Conservation (phyloP, 106 monocot genomes). For the Phalaenopsis aphrodite region DNA sequence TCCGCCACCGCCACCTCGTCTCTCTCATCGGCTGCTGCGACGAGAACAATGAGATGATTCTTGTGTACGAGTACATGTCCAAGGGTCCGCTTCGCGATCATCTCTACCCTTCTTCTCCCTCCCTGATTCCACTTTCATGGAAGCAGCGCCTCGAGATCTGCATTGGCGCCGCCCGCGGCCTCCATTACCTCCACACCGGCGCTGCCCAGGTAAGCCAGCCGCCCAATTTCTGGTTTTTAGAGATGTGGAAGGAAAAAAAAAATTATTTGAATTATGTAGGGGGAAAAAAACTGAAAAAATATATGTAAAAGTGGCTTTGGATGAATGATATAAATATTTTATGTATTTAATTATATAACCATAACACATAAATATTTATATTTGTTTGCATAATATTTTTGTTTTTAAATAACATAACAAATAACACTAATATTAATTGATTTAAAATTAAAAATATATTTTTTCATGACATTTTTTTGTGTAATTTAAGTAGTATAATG, state of each 20-base stretch:
- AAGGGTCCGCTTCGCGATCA: conserved; percentile 50
- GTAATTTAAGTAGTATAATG: too few relatives aligned
- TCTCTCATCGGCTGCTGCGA: conserved; percentile 71
- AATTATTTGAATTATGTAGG: background rate
- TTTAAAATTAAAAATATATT: too few relatives aligned
- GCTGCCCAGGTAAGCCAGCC: conserved; percentile 20
- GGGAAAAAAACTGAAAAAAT: too few relatives aligned
- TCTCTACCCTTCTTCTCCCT: conserved; percentile 22
- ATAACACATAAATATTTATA: too few relatives aligned
- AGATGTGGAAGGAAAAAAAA: background rate
- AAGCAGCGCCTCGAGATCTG: conserved; percentile 49
- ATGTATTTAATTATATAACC: background rate
- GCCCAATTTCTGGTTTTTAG: too few relatives aligned
- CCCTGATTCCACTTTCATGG: conserved; percentile 31
- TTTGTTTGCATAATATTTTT: too few relatives aligned
- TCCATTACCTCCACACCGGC: conserved; percentile 68
- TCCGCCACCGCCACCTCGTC: conserved; percentile 63
- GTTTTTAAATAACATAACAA: too few relatives aligned
- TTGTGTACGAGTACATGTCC: conserved; percentile 68
- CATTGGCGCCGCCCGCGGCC: conserved; percentile 53
- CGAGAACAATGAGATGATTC: conserved; percentile 60
- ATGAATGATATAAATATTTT: background rate
- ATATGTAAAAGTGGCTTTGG: too few relatives aligned
- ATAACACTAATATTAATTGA: too few relatives aligned
- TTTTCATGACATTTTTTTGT: too few relatives aligned